Percentiles rank a stretch among this genome's conserved stretches.
Conservation (phyloP, 2,329 filamentous ascomycete species). For the Botrytis hyacinthi region DNA sequence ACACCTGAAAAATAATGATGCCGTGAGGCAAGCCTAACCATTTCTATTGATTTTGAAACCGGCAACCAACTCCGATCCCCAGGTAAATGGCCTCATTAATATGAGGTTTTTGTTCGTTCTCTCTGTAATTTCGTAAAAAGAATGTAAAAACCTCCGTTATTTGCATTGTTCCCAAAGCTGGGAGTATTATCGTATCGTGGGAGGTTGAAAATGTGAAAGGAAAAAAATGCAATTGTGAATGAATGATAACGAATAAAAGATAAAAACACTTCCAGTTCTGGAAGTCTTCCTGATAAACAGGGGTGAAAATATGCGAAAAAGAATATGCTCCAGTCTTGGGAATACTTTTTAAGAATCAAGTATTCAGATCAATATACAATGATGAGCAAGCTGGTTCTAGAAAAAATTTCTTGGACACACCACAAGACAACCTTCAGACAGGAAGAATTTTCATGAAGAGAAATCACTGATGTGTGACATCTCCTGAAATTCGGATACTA, state of each 20-base stretch:
- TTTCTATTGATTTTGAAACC: conserved; percentile 13
- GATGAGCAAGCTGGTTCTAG: background rate
- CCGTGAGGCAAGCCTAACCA: conserved; percentile 19
- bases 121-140: background rate
- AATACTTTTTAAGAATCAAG: background rate
- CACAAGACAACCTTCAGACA: background rate
- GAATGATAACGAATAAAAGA: background rate
- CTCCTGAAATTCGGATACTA: background rate
- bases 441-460: background rate
- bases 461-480: background rate
- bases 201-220: background rate
- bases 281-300: background rate
- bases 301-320: too few species aligned
- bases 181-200: background rate
- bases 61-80: conserved; percentile 12
- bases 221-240: background rate
- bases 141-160: background rate
- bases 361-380: background rate
- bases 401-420: background rate
- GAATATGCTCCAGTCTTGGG: background rate
- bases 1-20: conserved; percentile 13
- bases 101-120: background rate
- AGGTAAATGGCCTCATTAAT: background rate
- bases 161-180: background rate
- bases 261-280: too few species aligned